Evolutionary conservation across 306 rosid genomes (phyloP), one percentile per base, ranked within the genome.

Genomic region (Cucumis hystrix): DNA sequence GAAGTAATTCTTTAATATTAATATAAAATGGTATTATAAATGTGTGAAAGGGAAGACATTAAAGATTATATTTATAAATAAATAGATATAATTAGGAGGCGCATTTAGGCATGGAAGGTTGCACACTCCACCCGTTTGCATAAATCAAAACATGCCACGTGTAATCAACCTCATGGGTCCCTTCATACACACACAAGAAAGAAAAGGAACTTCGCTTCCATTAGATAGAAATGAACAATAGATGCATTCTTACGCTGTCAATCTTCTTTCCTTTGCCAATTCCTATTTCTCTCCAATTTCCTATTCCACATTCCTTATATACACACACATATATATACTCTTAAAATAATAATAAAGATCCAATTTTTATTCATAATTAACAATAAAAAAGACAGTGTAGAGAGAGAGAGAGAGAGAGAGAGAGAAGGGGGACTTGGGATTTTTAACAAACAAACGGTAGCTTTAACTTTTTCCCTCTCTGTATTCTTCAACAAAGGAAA

Each of bases 61-160:
- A 23, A 23, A 23, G 25, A 23, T 23, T 60, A 23, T 25, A 25
- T 23, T 23, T 60, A 23, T 60, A 11, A 51, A 10, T 47, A 49
- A 13, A 57, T 5, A 59, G 5, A 60, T 13, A 13, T 28, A 13
- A 13, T 60, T 65, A 28, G 63, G 47, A 73, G 77, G 49, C 63
- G 77, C 33, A 54, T 52, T 73, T 73, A 49, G 60, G 41, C 6
- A 15, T 47, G 30, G 58, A 71, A 21, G 60, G 16, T 57, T 57
- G 21, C 85, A 35, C 78, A 30, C 77, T 66, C 89, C 92, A 89
- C 86, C 84, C 91, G 96, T 66, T 79, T 45, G 41, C 76, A 66
- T 7, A 82, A 84, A 64, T 52, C 43, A 0, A 0, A 45, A 4
- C 1, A 0, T 15, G 72, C 80, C 90, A 88, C 92, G 86, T 89